A percentile compares a stretch with the other conserved stretches of the same genome.
Evolutionary conservation across 2,329 filamentous ascomycete genomes (phyloP).

Genomic region (Sclerotinia subarctica): DNA sequence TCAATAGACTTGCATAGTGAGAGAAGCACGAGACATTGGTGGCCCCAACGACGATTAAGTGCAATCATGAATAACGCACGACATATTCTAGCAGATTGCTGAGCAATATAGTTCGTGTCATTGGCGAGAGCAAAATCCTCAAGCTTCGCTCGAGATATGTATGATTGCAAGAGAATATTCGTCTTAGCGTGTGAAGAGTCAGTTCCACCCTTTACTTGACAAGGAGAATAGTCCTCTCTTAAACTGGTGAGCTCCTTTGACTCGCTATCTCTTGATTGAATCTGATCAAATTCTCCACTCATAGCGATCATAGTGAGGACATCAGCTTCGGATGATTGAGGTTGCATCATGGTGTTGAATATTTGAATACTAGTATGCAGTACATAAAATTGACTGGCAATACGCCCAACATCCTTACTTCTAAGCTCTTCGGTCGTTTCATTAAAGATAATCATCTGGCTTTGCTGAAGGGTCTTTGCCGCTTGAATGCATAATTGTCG

Average conservation of each 20-base stretch:
- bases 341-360: constrained; percentile 93
- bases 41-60: constrained; percentile 89
- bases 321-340: constrained; percentile 82
- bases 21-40: constrained; percentile 87
- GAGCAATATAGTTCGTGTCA: constrained; percentile 90
- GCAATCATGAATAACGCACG: constrained; percentile 96
- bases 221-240: constrained; percentile 59
- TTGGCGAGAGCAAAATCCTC: constrained; percentile 94
- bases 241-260: constrained; percentile 79
- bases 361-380: constrained; percentile 90
- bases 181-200: constrained; percentile 83
- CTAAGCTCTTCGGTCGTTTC: constrained; percentile 89
- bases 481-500: constrained; percentile 85
- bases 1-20: constrained; percentile 97
- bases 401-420: constrained; percentile 91
- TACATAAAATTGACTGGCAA: constrained; percentile 96
- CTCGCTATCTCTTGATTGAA: constrained; percentile 88
- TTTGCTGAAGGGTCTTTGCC: constrained; percentile 80
- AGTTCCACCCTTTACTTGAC: constrained; percentile 69
- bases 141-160: constrained; percentile 81
- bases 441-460: constrained; percentile 99
- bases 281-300: constrained; percentile 97
- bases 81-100: constrained; percentile 93
- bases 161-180: constrained; percentile 90
- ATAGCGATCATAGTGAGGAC: constrained; percentile 94